Conservation (phyloP, 495 filamentous ascomycete species). For the Aspergillus biplanus region DNA sequence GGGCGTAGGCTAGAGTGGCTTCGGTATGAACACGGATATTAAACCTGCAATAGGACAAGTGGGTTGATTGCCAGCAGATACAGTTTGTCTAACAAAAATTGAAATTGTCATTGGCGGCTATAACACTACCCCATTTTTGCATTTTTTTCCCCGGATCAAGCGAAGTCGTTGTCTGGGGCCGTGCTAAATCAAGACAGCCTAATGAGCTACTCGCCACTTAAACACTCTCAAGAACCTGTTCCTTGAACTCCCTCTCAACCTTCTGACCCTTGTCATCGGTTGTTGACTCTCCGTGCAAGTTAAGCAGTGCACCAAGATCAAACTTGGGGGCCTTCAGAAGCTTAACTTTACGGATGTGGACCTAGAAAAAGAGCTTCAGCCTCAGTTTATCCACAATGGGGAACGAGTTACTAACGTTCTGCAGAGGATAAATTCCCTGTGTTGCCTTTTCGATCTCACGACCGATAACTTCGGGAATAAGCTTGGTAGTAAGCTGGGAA, state of each 20-base stretch:
- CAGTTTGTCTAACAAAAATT: constrained; percentile 8
- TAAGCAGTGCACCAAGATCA: constrained; percentile 92
- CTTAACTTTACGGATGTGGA: constrained; percentile 99
- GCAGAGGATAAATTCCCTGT: constrained; percentile 98
- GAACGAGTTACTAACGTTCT: constrained; percentile 72
- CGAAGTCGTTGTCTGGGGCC: constrained; percentile 1
- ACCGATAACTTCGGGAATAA: constrained; percentile 98
- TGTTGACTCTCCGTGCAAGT: constrained; percentile 93
- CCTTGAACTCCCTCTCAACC: constrained; percentile 99
- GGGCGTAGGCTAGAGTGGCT: too few relatives aligned
- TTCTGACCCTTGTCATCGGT: constrained; percentile 97
- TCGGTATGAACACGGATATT: neutral
- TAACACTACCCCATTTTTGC: constrained; percentile 16
- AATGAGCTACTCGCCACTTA: constrained; percentile 52
- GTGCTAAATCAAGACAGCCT: constrained; percentile 33
- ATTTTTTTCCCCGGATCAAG: constrained; percentile 8
- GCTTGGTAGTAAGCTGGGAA: constrained; percentile 92
- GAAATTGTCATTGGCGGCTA: constrained; percentile 20
- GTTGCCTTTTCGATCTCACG: constrained; percentile 99
- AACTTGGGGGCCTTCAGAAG: constrained; percentile 98
- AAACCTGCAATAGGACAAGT: neutral
- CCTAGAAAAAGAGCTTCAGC: constrained; percentile 58
- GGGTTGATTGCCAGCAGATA: neutral
- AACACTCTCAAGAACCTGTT: constrained; percentile 89
- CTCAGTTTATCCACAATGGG: neutral